phyloP scores from a whole-genome alignment of 768 basidiomycete genomes.

The Amanita phalloides region DNA sequence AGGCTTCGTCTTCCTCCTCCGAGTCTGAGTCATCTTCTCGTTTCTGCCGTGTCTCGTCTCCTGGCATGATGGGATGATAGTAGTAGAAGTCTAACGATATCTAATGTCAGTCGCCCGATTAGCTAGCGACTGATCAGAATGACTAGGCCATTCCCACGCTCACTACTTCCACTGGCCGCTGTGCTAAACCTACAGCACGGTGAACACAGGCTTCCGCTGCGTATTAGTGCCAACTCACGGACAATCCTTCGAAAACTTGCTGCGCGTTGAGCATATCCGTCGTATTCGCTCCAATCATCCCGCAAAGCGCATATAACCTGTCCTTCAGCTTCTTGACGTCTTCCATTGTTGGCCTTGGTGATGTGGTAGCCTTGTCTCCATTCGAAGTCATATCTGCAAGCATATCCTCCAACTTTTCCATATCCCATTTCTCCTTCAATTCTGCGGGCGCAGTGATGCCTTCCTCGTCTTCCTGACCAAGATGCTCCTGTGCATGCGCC shows the following conservation, averaged over 20 bases:
- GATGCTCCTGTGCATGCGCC: slow-evolving; percentile 61
- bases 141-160: slow-evolving; percentile 3
- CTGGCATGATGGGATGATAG: slow-evolving; percentile 35
- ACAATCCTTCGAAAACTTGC: background rate
- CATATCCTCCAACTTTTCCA: slow-evolving; percentile 51
- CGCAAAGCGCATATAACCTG: slow-evolving; percentile 2
- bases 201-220: background rate
- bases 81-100: background rate
- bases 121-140: slow-evolving; percentile 2
- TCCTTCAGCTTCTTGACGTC: slow-evolving; percentile 29
- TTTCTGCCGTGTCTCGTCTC: slow-evolving; percentile 59
- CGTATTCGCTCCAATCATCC: background rate
- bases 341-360: slow-evolving; percentile 21
- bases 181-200: background rate
- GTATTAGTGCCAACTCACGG: background rate
- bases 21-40: slow-evolving; percentile 59
- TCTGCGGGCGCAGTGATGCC: slow-evolving; percentile 32
- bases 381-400: slow-evolving; percentile 31
- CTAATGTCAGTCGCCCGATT: background rate
- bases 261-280: background rate
- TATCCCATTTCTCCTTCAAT: slow-evolving; percentile 31
- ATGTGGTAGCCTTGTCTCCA: slow-evolving; percentile 1
- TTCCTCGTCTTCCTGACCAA: slow-evolving; percentile 26
- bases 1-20: slow-evolving; percentile 55
- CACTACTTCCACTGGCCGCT: too few species aligned